phyloP scores from a whole-genome alignment of 768 basidiomycete genomes.

The Pholiota conissans region DNA sequence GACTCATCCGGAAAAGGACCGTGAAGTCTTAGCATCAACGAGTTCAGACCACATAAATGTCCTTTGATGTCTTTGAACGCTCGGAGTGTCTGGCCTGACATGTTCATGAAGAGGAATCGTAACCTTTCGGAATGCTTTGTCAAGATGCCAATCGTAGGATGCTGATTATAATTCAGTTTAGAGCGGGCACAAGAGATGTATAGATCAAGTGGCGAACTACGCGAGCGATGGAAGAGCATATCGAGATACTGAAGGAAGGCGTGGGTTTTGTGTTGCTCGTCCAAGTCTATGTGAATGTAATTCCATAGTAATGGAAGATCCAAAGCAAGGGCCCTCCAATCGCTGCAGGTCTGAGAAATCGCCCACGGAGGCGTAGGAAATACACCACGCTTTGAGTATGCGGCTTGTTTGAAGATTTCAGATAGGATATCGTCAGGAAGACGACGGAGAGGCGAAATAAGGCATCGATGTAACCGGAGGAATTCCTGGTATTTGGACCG shows the following conservation, averaged over 20 bases:
- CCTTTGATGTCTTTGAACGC: neutral
- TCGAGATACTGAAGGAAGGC: neutral
- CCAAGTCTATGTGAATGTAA: neutral
- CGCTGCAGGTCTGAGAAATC: neutral
- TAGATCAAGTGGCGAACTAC: neutral
- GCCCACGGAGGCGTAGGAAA: neutral
- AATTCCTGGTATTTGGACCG: neutral
- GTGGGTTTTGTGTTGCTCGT: neutral
- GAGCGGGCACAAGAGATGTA: neutral
- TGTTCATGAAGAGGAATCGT: neutral
- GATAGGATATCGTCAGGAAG: neutral
- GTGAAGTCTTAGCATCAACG: neutral
- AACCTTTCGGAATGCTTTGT: neutral
- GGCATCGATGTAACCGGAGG: neutral
- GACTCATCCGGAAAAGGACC: neutral
- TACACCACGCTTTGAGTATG: neutral
- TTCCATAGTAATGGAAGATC: conserved; percentile 1
- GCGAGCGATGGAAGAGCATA: neutral
- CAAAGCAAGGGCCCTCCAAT: neutral
- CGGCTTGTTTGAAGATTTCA: neutral
- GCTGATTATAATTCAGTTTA: neutral
- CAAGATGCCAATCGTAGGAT: neutral
- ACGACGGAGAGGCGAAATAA: neutral
- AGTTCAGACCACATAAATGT: neutral
- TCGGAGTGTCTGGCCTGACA: neutral